Base-by-base conservation (phyloP, 1,284 basidiomycete genomes). In the Pyrrhoderma noxium region DNA sequence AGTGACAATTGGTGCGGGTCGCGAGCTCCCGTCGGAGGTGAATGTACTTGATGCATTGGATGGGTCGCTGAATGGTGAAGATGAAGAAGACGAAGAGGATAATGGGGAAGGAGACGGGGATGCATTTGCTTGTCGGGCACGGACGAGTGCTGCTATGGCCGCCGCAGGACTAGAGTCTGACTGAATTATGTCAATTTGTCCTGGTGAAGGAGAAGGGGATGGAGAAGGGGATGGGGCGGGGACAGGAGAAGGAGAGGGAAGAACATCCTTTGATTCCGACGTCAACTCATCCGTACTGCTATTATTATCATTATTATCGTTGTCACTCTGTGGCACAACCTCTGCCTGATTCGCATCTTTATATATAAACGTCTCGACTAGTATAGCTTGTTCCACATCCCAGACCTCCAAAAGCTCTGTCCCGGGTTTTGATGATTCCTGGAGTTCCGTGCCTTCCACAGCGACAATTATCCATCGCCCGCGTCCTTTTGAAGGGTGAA, bases 391-490 rank as follows among this genome's bases (percentile, higher is more conserved):
- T 22, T 65, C 59, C 22, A 67, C 64, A 49, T 78, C 74, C 2
- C 62, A 57, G 37, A 55, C 55, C 13, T 50, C 59, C 14, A 69
- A 70, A 56, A 70, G 73, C 38, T 70, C 70, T 1, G 72, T 68
- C 57, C 48, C 47, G 2, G 46, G 40, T 3, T 41, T 19, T 5
- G 27, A 31, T 5, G 11, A 11, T 21, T 49, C 46, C 35, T 51
- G 49, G 14, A 61, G 27, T 13, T 55, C 54, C n/a, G 49, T 47
- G n/a, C 47, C 54, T 16, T 89, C 88, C 8, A 84, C 69, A 0
- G 92, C 80, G 22, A 95, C 87, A 66, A 95, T 80, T 22, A 97
- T 74, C 90, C 91, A 96, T 43, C 86, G 82, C 0, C 91, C 91
- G 56, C 86, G 78, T 2, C 92, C 92, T 59, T 85, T 89, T 0